Evolutionary conservation across 768 basidiomycete species (phyloP).

Genomic region (Auricularia heimuer): DNA sequence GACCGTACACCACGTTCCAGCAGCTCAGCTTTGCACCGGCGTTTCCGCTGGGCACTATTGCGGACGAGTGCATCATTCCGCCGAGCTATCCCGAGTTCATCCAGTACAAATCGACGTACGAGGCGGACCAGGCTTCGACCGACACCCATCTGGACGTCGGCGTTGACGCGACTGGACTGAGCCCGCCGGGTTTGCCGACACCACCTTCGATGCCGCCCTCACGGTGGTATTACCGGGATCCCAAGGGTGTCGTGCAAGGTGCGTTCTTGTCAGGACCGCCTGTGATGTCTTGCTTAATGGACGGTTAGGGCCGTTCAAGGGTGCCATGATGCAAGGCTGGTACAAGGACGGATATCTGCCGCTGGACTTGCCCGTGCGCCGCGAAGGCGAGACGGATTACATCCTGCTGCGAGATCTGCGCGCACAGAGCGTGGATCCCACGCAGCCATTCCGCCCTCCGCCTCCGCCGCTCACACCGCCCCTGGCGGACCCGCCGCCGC

Average conservation of each 20-base stretch:
- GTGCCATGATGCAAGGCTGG: constrained; percentile 83
- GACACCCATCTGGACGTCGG: constrained; percentile 21
- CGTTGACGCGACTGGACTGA: constrained; percentile 56
- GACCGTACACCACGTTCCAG: constrained; percentile 87
- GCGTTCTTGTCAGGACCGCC: constrained; percentile 23
- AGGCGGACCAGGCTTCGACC: constrained; percentile 17
- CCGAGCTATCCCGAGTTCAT: constrained; percentile 79
- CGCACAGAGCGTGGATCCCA: constrained; percentile 72
- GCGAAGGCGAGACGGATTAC: constrained; percentile 64
- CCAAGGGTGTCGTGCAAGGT: constrained; percentile 74
- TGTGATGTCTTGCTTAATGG: no score
- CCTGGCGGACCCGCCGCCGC: constrained; percentile 19
- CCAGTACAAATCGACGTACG: constrained; percentile 54
- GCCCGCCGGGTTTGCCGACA: constrained; percentile 69
- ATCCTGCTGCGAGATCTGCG: constrained; percentile 63
- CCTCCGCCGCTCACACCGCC: constrained; percentile 29
- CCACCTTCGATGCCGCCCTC: constrained; percentile 59
- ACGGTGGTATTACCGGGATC: constrained; percentile 78
- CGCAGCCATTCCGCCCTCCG: constrained; percentile 54
- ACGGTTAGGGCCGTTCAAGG: constrained; percentile 85
- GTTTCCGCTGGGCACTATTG: constrained; percentile 80
- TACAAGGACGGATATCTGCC: constrained; percentile 78
- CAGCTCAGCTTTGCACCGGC: constrained; percentile 78
- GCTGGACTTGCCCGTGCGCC: constrained; percentile 69
- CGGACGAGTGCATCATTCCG: constrained; percentile 86